Evolutionary conservation across 1,284 basidiomycete genomes (phyloP), one percentile per base, ranked within the genome.

Genomic region (Schizophyllum amplum): DNA sequence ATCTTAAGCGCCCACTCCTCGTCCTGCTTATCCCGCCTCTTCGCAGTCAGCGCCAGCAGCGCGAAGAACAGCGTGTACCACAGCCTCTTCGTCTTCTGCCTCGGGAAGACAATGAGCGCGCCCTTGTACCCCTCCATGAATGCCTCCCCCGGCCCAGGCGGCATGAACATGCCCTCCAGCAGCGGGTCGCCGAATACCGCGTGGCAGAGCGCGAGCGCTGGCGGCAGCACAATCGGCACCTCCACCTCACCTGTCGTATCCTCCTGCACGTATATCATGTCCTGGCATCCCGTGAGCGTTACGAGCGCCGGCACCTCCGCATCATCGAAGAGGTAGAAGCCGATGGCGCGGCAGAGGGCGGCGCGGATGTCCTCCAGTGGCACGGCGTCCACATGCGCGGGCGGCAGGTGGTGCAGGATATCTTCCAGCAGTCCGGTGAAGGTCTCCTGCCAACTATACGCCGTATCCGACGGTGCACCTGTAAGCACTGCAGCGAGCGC

Each of bases 121-220:
- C 9, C 80, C 49, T 67, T 66, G 62, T 90, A 89, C 0, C 82
- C 87, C 65, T 86, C 81, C 52, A 76, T 66, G 21, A 88, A 68
- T 4, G 81, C 81, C 23, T 60, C 61, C 48, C 71, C 78, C 11
- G 80, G 78, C 13, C 73, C 73, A 0, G 74, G 71, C 0, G 75
- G 72, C 26, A 81, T 63, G 68, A 89, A 83, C 62, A 81, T 75
- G 7, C 76, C 70, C 66, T 89, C 87, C 52, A 88, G 72, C 46
- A 87, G 68, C 5, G 86, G 87, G 65, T 90, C 87, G 21, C 85
- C 87, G 82, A 84, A 90, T n/a, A 88, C 60, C 7, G 83, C 81
- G 61, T 78, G 79, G 13, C 15, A 50, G 24, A 50, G 24, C 1
- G 74, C 69, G 24, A 85, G 67, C 26, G 74, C 78, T 0, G 81